Percentiles rank a stretch among this genome's conserved stretches.
Evolutionary conservation across 2,329 filamentous ascomycete species (phyloP).

Genomic region (Emmonsia crescens): DNA sequence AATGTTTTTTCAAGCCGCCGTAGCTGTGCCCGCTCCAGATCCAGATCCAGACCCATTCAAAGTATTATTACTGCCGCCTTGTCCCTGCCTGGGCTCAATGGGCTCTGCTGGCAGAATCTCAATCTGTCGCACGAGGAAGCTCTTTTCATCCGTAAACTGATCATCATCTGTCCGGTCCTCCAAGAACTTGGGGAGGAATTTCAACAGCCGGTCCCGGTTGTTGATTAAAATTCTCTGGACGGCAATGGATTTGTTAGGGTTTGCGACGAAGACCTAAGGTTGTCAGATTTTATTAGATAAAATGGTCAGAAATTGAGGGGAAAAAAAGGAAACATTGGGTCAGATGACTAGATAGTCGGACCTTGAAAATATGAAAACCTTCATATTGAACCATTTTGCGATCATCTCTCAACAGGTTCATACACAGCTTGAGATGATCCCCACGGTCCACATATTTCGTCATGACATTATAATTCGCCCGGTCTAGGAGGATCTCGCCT

Average conservation of each 20-base stretch:
- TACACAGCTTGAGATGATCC: slow-evolving; percentile 94
- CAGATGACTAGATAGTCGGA: slow-evolving; percentile 20
- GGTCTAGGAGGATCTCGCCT: slow-evolving; percentile 85
- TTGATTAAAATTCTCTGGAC: slow-evolving; percentile 94
- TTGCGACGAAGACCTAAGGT: slow-evolving; percentile 78
- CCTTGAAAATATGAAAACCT: slow-evolving; percentile 97
- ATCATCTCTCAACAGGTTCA: slow-evolving; percentile 92
- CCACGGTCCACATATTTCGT: slow-evolving; percentile 90
- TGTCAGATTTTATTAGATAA: not conserved
- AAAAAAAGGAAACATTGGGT: not conserved
- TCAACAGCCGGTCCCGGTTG: slow-evolving; percentile 83
- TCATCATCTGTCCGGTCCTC: slow-evolving; percentile 95
- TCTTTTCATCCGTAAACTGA: slow-evolving; percentile 96
- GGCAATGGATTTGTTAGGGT: slow-evolving; percentile 93
- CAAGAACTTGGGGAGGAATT: slow-evolving; percentile 81
- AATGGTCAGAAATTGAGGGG: not conserved
- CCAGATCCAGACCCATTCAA: not conserved
- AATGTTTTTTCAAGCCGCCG: not conserved
- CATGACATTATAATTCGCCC: slow-evolving; percentile 97
- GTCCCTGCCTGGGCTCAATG: slow-evolving; percentile 23
- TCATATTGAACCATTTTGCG: slow-evolving; percentile 99
- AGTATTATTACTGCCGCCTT: not conserved
- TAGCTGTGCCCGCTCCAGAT: not conserved
- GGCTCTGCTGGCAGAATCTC: slow-evolving; percentile 37
- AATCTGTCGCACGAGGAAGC: slow-evolving; percentile 94